Conservation (phyloP, 352 stramenopile genomes). For the Phytophthora hybrid region DNA sequence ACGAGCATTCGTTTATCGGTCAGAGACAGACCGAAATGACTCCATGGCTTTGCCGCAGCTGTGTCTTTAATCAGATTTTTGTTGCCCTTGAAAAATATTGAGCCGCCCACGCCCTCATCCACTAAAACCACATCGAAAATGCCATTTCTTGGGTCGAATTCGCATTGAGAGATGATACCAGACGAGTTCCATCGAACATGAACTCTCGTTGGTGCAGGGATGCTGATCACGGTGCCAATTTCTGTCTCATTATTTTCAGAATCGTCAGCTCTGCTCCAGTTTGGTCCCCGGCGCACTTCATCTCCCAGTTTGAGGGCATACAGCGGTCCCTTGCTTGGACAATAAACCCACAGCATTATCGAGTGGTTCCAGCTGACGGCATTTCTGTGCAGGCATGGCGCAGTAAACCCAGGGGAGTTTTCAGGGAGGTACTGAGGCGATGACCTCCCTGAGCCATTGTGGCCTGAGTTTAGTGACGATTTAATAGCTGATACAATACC, state of each 20-base stretch:
- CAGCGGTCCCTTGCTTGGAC: constrained; percentile 42
- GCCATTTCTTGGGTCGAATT: constrained; percentile 61
- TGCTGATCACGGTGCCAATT: constrained; percentile 55
- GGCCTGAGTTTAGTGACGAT: constrained; percentile 6
- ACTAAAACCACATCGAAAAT: constrained; percentile 67
- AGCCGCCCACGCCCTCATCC: constrained; percentile 60
- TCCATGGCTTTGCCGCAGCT: constrained; percentile 62
- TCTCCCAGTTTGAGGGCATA: constrained; percentile 78
- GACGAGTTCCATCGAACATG: constrained; percentile 59
- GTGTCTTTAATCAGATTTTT: constrained; percentile 66
- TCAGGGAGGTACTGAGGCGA: constrained; percentile 50
- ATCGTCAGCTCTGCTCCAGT: constrained; percentile 48
- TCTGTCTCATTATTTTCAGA: constrained; percentile 25
- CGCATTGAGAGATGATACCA: constrained; percentile 42
- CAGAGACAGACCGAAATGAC: constrained; percentile 74
- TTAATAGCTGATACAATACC: constrained; percentile 47
- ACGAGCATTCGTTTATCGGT: constrained; percentile 69
- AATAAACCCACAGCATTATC: constrained; percentile 82
- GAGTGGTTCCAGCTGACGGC: constrained; percentile 75
- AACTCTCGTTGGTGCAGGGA: constrained; percentile 53
- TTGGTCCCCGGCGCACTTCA: constrained; percentile 65
- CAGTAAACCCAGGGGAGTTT: constrained; percentile 50
- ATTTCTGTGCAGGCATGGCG: constrained; percentile 39
- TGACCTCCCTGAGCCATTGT: constrained; percentile 5
- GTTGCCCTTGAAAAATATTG: constrained; percentile 80